These are phyloP conservation scores for Kokia cookei DNA, from an alignment of 441 rosid genomes.

Conservation along the genomic window DNA sequence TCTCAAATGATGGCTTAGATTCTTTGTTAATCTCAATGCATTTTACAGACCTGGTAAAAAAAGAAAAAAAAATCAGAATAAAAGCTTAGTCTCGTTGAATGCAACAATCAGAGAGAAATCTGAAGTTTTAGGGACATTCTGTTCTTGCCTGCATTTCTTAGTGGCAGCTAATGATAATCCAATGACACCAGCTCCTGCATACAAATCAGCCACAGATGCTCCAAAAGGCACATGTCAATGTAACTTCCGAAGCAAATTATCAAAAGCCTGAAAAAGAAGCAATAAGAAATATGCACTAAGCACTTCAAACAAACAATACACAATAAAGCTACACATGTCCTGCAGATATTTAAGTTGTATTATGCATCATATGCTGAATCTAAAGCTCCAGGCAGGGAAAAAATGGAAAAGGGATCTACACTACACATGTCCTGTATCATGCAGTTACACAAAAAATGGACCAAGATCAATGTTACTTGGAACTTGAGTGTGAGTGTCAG, in stretches of 20 bases:
- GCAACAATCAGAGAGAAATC: background rate
- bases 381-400: background rate
- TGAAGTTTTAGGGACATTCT: background rate
- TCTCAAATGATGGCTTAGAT: slow-evolving; percentile 83
- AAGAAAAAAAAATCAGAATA: background rate
- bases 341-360: background rate
- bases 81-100: background rate
- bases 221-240: slow-evolving; percentile 79
- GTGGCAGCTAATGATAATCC: slow-evolving; percentile 84
- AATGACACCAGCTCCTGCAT: slow-evolving; percentile 96
- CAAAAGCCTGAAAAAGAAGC: slow-evolving; percentile 66
- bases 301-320: background rate
- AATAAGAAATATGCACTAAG: background rate
- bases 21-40: slow-evolving; percentile 93
- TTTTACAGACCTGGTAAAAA: slow-evolving; percentile 64
- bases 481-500: background rate
- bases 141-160: slow-evolving; percentile 70
- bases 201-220: slow-evolving; percentile 87
- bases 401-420: background rate
- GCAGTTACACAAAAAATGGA: background rate
- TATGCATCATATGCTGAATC: background rate
- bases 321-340: background rate
- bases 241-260: slow-evolving; percentile 70
- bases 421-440: background rate
- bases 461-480: background rate